A percentile compares a stretch with the other conserved stretches of the same genome.
Conservation (phyloP, 2,329 filamentous ascomycete genomes). For the Dryadomyces sulphureus region DNA sequence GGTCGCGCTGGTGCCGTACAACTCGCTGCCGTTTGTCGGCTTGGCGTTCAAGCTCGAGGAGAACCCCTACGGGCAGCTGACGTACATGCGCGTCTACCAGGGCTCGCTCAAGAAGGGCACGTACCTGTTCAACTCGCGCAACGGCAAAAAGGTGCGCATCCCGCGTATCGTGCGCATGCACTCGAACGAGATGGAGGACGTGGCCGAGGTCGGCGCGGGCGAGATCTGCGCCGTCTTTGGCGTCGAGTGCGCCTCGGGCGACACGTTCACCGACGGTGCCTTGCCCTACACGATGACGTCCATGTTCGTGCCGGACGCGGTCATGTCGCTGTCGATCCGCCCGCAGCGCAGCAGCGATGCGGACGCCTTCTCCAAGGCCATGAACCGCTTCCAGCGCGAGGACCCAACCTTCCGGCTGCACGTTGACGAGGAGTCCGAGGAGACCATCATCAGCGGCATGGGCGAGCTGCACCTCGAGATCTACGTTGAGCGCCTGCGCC, state of each 20-base stretch:
- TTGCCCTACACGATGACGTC: constrained; percentile 92
- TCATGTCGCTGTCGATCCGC: constrained; percentile 95
- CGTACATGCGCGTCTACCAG: constrained; percentile 97
- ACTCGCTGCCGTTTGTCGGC: constrained; percentile 84
- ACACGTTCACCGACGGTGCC: constrained; percentile 91
- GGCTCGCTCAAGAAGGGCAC: constrained; percentile 76
- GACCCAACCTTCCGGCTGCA: constrained; percentile 95
- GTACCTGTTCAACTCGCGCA: constrained; percentile 86
- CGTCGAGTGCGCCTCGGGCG: constrained; percentile 91
- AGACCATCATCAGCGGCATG: constrained; percentile 98
- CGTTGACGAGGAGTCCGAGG: constrained; percentile 80
- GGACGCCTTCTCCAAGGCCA: constrained; percentile 93
- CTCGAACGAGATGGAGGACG: constrained; percentile 98
- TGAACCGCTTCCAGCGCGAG: constrained; percentile 96
- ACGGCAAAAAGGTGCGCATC: constrained; percentile 89
- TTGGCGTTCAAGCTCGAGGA: constrained; percentile 98
- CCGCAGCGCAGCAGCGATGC: constrained; percentile 87
- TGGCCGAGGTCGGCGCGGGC: constrained; percentile 79
- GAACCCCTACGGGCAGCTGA: constrained; percentile 95
- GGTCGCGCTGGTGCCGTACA: constrained; percentile 85
- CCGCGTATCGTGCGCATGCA: constrained; percentile 98
- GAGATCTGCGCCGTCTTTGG: constrained; percentile 98
- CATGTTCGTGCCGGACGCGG: constrained; percentile 95
- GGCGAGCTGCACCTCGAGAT: constrained; percentile 94
- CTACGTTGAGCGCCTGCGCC: constrained; percentile 90